Conservation (phyloP, 2,329 filamentous ascomycete species). For the Fusarium phyllophilum region DNA sequence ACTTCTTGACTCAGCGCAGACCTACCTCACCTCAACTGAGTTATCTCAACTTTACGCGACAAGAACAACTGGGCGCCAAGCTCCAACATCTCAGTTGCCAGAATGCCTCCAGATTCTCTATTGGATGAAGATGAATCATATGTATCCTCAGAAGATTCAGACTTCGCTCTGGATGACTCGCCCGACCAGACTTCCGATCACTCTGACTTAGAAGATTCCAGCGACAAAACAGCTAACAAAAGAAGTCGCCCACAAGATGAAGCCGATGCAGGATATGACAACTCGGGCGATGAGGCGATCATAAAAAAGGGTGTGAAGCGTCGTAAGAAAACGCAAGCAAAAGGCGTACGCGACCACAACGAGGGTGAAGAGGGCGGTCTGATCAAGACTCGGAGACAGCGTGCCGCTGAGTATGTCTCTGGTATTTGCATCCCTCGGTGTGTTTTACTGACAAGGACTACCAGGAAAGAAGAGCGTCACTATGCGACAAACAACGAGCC, state of each 20-base stretch:
- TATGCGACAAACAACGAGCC: constrained; percentile 63
- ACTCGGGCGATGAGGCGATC: constrained; percentile 78
- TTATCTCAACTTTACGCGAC: constrained; percentile 3
- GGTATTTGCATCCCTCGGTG: neutral
- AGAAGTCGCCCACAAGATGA: constrained; percentile 29
- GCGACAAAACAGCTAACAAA: constrained; percentile 42
- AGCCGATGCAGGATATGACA: constrained; percentile 62
- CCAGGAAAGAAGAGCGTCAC: constrained; percentile 67
- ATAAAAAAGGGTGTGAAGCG: constrained; percentile 70
- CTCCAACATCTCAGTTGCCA: constrained; percentile 22
- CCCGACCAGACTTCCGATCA: constrained; percentile 59
- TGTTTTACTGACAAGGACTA: constrained; percentile 12
- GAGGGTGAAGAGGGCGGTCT: constrained; percentile 67
- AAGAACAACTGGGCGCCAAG: neutral
- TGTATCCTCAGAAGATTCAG: constrained; percentile 77
- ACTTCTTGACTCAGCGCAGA: neutral
- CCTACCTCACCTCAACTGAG: neutral
- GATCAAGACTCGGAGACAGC: constrained; percentile 78
- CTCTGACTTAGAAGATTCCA: constrained; percentile 61
- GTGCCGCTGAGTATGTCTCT: constrained; percentile 68
- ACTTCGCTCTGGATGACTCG: constrained; percentile 72
- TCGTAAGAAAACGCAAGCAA: constrained; percentile 57
- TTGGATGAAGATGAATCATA: constrained; percentile 67
- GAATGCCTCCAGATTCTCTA: constrained; percentile 56
- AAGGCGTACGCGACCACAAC: constrained; percentile 54